These are phyloP conservation scores for Backusella parvicylindrica DNA, from an alignment of 192 early-diverging fungal species.

Conservation along the genomic window DNA sequence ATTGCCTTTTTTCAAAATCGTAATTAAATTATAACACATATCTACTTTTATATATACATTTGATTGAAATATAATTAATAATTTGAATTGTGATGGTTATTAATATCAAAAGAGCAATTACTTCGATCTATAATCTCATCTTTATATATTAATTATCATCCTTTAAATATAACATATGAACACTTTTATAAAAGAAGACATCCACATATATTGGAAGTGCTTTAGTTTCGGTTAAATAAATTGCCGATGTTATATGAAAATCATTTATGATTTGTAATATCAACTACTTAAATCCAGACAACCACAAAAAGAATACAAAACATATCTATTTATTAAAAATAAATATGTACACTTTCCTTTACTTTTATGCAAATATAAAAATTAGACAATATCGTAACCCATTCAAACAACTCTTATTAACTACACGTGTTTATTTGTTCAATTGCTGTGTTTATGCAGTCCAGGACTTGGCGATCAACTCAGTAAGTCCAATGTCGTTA, in stretches of 20 bases:
- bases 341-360: neutral
- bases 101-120: no score
- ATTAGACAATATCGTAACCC: neutral
- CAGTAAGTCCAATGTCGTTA: constrained; percentile 91
- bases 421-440: neutral
- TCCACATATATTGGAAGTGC: no score
- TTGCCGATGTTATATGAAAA: neutral
- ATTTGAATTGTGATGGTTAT: no score
- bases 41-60: neutral
- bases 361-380: neutral
- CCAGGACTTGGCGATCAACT: constrained; percentile 82
- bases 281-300: neutral
- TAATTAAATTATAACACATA: neutral
- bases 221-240: neutral
- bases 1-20: neutral
- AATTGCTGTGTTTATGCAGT: constrained; percentile 24
- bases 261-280: neutral
- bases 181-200: neutral
- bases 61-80: neutral
- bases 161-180: neutral
- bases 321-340: no score
- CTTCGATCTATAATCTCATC: no score
- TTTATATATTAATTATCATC: neutral
- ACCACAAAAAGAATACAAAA: no score
- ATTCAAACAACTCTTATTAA: neutral